Evolutionary conservation across 139 green algal genomes (phyloP).

Genomic region (Coccomyxa sp.): DNA sequence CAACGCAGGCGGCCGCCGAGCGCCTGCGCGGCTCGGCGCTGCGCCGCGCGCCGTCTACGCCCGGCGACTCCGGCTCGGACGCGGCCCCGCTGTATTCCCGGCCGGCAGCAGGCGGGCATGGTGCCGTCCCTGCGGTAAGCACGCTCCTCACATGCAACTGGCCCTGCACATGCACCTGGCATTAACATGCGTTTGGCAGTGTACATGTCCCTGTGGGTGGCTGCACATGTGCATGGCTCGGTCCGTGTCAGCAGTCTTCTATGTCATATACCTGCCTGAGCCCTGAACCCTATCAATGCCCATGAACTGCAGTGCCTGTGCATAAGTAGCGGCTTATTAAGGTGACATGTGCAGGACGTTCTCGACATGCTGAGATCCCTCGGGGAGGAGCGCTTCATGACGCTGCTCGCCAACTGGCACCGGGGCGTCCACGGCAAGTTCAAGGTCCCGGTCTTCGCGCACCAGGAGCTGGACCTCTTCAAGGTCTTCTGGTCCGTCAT

Average conservation of each 20-base stretch:
- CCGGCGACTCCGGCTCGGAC: background rate
- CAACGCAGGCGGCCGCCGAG: background rate
- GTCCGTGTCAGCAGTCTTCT: too few relatives aligned
- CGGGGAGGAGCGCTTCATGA: slow-evolving; percentile 31
- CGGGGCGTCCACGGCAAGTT: slow-evolving; percentile 46
- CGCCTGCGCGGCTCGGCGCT: background rate
- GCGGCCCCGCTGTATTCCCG: background rate
- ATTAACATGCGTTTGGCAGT: too few relatives aligned
- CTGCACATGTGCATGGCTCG: too few relatives aligned
- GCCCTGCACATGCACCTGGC: background rate
- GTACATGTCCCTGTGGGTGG: too few relatives aligned
- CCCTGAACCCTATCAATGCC: too few relatives aligned
- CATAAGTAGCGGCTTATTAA: too few relatives aligned
- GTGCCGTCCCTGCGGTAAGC: background rate
- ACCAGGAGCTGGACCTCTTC: slow-evolving; percentile 65
- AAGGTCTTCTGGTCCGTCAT: slow-evolving; percentile 69
- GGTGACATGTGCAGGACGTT: slow-evolving; percentile 28
- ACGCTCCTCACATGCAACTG: background rate
- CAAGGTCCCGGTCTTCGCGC: slow-evolving; percentile 60
- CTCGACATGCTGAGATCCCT: slow-evolving; percentile 35
- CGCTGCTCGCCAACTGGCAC: slow-evolving; percentile 54
- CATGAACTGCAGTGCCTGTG: too few relatives aligned
- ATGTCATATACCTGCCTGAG: too few relatives aligned
- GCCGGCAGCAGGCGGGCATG: background rate
- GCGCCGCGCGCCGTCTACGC: too few relatives aligned